Evolutionary conservation across 352 stramenopile genomes (phyloP), one percentile per base, ranked within the genome.

Genomic region (Pythium oligandrum): DNA sequence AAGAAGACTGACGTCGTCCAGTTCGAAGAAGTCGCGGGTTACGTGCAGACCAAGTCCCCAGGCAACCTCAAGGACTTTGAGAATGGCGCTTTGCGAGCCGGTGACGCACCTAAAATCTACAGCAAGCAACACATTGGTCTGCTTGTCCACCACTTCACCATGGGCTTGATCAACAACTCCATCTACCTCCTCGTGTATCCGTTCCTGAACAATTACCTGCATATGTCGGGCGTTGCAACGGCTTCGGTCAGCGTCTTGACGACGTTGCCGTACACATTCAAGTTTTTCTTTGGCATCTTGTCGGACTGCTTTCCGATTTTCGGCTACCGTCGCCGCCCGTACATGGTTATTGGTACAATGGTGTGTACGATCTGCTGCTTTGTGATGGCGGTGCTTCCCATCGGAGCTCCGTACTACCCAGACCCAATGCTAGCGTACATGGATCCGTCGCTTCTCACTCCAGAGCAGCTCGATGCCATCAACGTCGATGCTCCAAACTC

Each of bases 211-310:
- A 71, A 72, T 42, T 75, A 75, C 59, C 45, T 75, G 46, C 61
- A 65, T 52, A 72, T 70, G 61, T 66, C 63, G 44, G 63, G 59
- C 11, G 56, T 70, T 44, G 57, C 55, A 30, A 69, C 55, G n/a
- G 51, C 66, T 10, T 62, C 70, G 39, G 56, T 54, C 11, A 71
- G 61, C 34, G 63, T 61, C 26, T 46, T 86, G 33, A 66, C 77
- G 8, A 68, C 64, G 47, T 56, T 90, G 6, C 73, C 72, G 37
- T 88, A 73, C 71, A 75, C 60, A 3, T 78, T 85, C 59, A 87
- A 86, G 51, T 60, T 82, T 4, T 51, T 84, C 26, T 78, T 83
- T 60, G 74, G 77, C 39, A 73, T 85, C 26, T 39, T 84, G 3
- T 73, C 59, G 30, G 76, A 87, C 61, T 85, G 71, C 50, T 64